Percentiles rank a stretch among this genome's conserved stretches.
Evolutionary conservation across 1,284 basidiomycete species (phyloP).

Genomic region (Ganoderma resinaceum): DNA sequence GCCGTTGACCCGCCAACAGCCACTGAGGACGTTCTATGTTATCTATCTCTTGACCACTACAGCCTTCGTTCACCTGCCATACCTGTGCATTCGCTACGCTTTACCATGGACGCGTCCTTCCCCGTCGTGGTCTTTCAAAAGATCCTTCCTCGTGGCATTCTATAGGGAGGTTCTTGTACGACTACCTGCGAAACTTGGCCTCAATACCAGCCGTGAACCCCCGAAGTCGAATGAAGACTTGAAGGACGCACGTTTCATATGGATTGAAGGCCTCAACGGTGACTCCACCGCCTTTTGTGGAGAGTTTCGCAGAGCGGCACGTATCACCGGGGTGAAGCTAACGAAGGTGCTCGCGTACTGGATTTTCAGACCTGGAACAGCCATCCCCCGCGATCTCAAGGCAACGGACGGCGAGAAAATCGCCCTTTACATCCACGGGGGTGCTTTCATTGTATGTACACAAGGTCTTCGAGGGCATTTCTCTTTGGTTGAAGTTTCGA

Average conservation of each 20-base stretch:
- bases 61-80: conserved; percentile 28
- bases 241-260: conserved; percentile 28
- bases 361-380: conserved; percentile 21
- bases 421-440: conserved; percentile 28
- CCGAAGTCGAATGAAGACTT: conserved; percentile 25
- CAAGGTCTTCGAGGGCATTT: not conserved
- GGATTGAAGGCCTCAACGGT: conserved; percentile 27
- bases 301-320: conserved; percentile 29
- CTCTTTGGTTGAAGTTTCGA: not conserved
- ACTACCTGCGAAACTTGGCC: conserved; percentile 7
- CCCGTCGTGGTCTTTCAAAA: conserved; percentile 21
- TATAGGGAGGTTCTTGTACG: conserved; percentile 14
- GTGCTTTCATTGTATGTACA: conserved; percentile 20
- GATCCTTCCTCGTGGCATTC: conserved; percentile 18
- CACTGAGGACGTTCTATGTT: conserved; percentile 26
- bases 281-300: conserved; percentile 27
- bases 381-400: conserved; percentile 38
- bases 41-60: conserved; percentile 14
- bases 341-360: conserved; percentile 30
- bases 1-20: conserved; percentile 17
- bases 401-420: conserved; percentile 30
- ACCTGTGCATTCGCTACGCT: conserved; percentile 23
- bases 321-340: conserved; percentile 24
- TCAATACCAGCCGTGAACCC: conserved; percentile 9
- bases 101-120: conserved; percentile 22